Conservation (phyloP, 768 basidiomycete genomes). For the Rhizopogon salebrosus region DNA sequence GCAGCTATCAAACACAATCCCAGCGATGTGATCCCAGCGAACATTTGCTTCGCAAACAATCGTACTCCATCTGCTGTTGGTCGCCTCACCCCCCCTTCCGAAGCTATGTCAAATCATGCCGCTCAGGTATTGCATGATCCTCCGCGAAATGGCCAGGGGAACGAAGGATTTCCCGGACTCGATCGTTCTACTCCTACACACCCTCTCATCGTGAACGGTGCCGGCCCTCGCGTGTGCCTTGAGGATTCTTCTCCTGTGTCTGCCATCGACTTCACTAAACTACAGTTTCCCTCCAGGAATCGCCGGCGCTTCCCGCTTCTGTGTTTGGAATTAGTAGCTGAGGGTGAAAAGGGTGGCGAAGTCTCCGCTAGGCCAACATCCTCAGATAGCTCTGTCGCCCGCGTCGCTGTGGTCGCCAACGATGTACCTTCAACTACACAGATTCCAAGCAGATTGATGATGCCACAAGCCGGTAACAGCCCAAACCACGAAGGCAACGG, state of each 20-base stretch:
- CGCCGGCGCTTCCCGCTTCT: slow-evolving; percentile 9
- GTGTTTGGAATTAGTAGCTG: not conserved
- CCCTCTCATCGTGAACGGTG: not conserved
- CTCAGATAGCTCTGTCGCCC: too few species aligned
- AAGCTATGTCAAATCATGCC: not conserved
- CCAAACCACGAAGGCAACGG: not conserved
- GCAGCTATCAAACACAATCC: too few species aligned
- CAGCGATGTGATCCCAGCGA: too few species aligned
- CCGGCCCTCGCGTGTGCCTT: too few species aligned
- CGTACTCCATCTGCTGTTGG: not conserved
- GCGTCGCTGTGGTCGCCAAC: not conserved
- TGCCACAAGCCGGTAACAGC: not conserved
- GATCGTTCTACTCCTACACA: not conserved
- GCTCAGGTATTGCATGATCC: not conserved
- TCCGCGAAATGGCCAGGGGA: not conserved
- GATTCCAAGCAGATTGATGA: too few species aligned
- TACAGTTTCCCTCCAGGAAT: slow-evolving; percentile 6
- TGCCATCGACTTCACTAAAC: slow-evolving; percentile 25
- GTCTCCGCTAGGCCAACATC: not conserved
- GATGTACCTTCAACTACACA: not conserved
- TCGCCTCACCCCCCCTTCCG: not conserved
- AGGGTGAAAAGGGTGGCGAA: too few species aligned
- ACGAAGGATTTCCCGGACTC: too few species aligned
- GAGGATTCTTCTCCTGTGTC: slow-evolving; percentile 4
- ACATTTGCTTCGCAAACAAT: not conserved